Base-by-base conservation (phyloP, 2,329 filamentous ascomycete species). In the Aspergillus calidoustus region DNA sequence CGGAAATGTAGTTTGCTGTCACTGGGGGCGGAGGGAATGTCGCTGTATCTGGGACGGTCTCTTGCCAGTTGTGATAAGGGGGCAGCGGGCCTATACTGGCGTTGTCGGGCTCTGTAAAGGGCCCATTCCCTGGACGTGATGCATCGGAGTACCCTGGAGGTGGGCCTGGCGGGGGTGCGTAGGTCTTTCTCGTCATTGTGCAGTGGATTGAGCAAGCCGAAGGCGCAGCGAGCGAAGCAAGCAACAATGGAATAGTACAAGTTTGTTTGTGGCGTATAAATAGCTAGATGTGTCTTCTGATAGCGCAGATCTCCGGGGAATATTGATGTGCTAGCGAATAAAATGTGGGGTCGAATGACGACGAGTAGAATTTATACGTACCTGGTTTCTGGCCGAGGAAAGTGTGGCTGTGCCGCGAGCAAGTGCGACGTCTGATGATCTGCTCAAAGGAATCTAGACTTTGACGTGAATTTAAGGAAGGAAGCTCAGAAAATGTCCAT, bases 21-120 rank as follows among this genome's bases (percentile, higher is more conserved):
- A 82, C 79, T 7, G 87, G 87, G 1, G 87, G 86, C 30, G 86
- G 86, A 3, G 86, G 86, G 9, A 89, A 79, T n/a, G 82, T 77
- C 4, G 84, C 73, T 17, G 80, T 87, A 68, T 89, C 86, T 6
- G 86, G 86, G 4, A 88, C 81, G 2, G 82, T 78, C 46, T 77
- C 74, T 56, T 85, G 82, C 87, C 87, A 89, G 73, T 87, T 84
- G 71, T 88, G 86, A 68, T 87, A 87, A 28, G 84, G 82, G 19
- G 85, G 85, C 15, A 41, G 13, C 11, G 34, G 34, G 2, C 34
- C 34, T 13, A 41, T 5, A 41, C 6, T 28, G 25, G 25, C 25
- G 6, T 28, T 28, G 25, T 41, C 34, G 34, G 34, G 4, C 34
- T 5, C 34, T 41, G 34, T 15, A 15, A 2, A 3, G 15, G 5